These are phyloP conservation scores for Trichoderma sp. DNA, from an alignment of 2,329 filamentous ascomycete genomes.

Conservation along the genomic window DNA sequence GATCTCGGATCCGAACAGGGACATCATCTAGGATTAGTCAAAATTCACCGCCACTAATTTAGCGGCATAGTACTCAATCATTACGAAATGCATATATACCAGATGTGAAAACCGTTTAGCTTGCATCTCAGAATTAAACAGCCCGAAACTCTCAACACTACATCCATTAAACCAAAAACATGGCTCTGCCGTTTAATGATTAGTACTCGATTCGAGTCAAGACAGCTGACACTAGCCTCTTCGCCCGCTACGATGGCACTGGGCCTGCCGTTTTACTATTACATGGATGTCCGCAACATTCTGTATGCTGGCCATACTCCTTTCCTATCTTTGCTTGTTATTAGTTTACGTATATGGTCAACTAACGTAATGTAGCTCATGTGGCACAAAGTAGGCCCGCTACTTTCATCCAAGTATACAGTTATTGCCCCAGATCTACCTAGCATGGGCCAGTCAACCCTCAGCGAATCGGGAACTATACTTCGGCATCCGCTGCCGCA, in stretches of 20 bases:
- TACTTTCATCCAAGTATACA: constrained; percentile 42
- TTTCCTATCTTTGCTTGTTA: background rate
- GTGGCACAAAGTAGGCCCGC: constrained; percentile 39
- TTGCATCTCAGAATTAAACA: too few species aligned
- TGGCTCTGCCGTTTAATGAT: background rate
- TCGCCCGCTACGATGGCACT: background rate
- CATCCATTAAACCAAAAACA: too few species aligned
- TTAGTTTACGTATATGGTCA: too few species aligned
- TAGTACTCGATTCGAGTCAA: constrained; percentile 7
- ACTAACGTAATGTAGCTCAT: constrained; percentile 22
- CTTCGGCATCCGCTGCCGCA: constrained; percentile 37
- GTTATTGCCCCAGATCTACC: constrained; percentile 43
- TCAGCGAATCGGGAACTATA: constrained; percentile 41
- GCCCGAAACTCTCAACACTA: background rate
- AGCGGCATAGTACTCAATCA: background rate
- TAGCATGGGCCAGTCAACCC: constrained; percentile 40
- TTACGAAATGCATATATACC: background rate
- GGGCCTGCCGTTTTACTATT: background rate
- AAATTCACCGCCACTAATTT: background rate
- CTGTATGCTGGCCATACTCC: background rate
- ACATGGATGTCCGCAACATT: constrained; percentile 9
- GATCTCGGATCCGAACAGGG: background rate
- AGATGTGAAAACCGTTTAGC: background rate
- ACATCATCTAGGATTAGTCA: background rate
- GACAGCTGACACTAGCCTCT: background rate